These are phyloP conservation scores for Fagopyrum homotropicum DNA, from an alignment of 148 eudicot genomes.

Conservation along the genomic window DNA sequence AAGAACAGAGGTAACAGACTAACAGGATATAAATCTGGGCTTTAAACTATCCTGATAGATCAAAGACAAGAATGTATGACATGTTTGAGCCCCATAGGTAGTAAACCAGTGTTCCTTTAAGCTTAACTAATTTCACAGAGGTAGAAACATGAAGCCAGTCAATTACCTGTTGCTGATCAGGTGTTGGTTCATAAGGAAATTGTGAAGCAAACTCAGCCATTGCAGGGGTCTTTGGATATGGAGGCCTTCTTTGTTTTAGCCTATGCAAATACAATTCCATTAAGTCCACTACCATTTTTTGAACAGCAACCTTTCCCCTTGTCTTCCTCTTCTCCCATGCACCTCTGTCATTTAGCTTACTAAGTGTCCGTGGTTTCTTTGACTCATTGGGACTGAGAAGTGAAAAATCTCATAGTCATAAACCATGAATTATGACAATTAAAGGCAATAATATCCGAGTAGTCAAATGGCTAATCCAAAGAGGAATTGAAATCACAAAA, in stretches of 20 bases:
- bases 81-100: background rate
- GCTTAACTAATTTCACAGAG: background rate
- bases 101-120: background rate
- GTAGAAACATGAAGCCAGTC: background rate
- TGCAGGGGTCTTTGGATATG: constrained; percentile 65
- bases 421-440: background rate
- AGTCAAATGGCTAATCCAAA: background rate
- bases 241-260: constrained; percentile 78
- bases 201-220: constrained; percentile 63
- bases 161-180: constrained; percentile 84
- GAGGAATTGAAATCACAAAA: background rate
- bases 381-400: constrained; percentile 81
- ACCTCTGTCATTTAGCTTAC: constrained; percentile 74
- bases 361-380: constrained; percentile 62
- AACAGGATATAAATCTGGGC: background rate
- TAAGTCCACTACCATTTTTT: constrained; percentile 95
- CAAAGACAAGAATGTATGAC: background rate
- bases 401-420: background rate
- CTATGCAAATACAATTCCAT: constrained; percentile 93
- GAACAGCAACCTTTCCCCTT: constrained; percentile 92
- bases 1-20: background rate
- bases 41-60: background rate
- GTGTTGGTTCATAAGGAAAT: constrained; percentile 86
- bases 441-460: background rate
- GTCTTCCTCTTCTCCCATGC: constrained; percentile 89